Evolutionary conservation across 2,329 filamentous ascomycete species (phyloP), one percentile per base, ranked within the genome.

Genomic region (Aphanoascus verrucosus): DNA sequence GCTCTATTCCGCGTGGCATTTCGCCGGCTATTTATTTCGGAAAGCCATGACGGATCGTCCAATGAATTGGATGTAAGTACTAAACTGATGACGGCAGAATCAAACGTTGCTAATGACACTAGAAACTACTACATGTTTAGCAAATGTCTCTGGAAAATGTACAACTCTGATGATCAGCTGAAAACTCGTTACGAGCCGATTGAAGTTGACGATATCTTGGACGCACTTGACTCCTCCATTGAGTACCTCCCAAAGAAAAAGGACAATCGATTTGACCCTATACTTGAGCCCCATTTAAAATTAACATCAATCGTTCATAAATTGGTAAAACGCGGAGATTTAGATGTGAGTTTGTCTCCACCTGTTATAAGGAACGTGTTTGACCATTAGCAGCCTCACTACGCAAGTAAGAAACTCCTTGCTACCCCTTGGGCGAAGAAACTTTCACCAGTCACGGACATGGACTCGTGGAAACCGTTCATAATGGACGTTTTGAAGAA

Each of bases 221-320:
- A 79, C 51, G 72, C 77, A 8, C 74, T 84, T 53, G 68, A 77
- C 12, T 75, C 77, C 56, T 78, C 84, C 1, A 80, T 86, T 53
- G 75, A 82, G 52, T 74, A 74, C 7, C 68, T 84, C 20, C 83
- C 83, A 1, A 75, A 78, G 56, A 78, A 79, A 56, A 76, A 75
- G 60, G 79, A 85, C 60, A 76, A 73, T 14, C 75, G 79, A 17
- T 68, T 71, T 37, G 88, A 95, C 56, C 88, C 87, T 0, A 83
- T 94, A 20, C 77, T 96, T 14, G 90, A 95, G 65, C 90, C 90
- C 2, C 89, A 95, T 65, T 95, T 94, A 74, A 95, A 94, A 70
- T 83, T 95, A 17, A 79, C 93, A 35, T 85, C 86, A 1, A 74
- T 93, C 19, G 72, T 89, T 5, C 83, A 94, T 71, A 95, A 96